A percentile compares a stretch with the other conserved stretches of the same genome.
Evolutionary conservation across 345 rosid genomes (phyloP).

Genomic region (Aquilaria malaccensis): DNA sequence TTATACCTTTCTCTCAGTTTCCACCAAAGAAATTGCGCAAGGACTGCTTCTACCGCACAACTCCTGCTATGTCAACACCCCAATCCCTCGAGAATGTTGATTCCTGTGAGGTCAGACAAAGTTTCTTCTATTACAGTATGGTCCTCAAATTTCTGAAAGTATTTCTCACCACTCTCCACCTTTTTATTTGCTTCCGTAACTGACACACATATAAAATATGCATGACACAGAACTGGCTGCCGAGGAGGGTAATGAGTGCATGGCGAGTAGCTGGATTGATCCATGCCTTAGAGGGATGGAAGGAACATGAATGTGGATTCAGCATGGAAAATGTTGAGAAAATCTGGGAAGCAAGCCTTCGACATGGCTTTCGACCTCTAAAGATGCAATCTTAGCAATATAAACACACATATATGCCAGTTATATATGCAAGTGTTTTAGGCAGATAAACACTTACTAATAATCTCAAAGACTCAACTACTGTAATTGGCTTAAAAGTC

Average conservation of each 20-base stretch:
- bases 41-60: constrained; percentile 31
- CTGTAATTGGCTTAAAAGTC: no score
- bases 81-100: constrained; percentile 31
- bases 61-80: constrained; percentile 39
- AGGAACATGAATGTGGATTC: constrained; percentile 37
- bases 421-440: no score
- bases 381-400: no score
- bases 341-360: constrained; percentile 37
- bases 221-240: constrained; percentile 40
- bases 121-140: neutral
- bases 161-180: no score
- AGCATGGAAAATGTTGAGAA: constrained; percentile 20
- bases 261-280: constrained; percentile 38
- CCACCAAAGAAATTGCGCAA: constrained; percentile 33
- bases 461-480: no score
- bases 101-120: constrained; percentile 40
- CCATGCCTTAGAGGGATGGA: constrained; percentile 39
- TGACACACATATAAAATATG: neutral
- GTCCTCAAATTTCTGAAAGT: no score
- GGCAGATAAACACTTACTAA: no score
- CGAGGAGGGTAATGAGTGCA: constrained; percentile 50
- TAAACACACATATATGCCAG: no score
- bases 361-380: constrained; percentile 34
- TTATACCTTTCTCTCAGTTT: constrained; percentile 40
- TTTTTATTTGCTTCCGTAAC: no score